Conservation (phyloP, 2,329 filamentous ascomycete genomes). For the Arthrinium phaeospermum region DNA sequence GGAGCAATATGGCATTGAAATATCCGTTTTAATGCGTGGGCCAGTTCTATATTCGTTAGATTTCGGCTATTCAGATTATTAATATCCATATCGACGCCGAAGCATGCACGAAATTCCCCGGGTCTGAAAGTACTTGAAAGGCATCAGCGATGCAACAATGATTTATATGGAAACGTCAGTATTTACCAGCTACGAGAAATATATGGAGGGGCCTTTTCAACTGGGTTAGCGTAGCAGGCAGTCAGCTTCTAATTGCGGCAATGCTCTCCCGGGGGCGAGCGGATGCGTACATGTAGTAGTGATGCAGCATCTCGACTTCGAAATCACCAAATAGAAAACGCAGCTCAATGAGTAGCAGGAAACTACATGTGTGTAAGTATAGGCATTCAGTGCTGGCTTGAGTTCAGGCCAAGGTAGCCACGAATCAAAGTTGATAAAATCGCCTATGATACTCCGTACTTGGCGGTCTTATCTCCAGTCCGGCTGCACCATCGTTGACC, state of each 20-base stretch:
- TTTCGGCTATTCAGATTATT: no score
- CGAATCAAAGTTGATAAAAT: not conserved
- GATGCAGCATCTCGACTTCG: no score
- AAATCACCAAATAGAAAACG: no score
- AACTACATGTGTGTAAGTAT: no score
- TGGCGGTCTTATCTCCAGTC: not conserved
- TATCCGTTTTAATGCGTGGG: not conserved
- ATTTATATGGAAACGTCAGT: not conserved
- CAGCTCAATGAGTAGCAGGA: no score
- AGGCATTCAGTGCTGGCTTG: no score
- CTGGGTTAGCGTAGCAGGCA: not conserved
- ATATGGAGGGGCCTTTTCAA: not conserved
- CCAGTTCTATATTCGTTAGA: no score
- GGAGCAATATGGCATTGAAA: not conserved
- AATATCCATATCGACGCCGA: not conserved
- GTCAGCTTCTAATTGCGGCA: not conserved
- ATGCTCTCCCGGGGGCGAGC: no score
- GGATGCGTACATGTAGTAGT: no score
- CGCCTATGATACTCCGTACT: not conserved
- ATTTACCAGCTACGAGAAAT: not conserved
- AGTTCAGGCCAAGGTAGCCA: no score
- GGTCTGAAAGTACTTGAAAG: not conserved
- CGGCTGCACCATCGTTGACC: no score
- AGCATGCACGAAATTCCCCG: no score
- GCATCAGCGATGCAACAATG: not conserved